Percentiles rank a stretch among this genome's conserved stretches.
phyloP scores from a whole-genome alignment of 78 protist species.

The Planoprotostelium fungivorum region DNA sequence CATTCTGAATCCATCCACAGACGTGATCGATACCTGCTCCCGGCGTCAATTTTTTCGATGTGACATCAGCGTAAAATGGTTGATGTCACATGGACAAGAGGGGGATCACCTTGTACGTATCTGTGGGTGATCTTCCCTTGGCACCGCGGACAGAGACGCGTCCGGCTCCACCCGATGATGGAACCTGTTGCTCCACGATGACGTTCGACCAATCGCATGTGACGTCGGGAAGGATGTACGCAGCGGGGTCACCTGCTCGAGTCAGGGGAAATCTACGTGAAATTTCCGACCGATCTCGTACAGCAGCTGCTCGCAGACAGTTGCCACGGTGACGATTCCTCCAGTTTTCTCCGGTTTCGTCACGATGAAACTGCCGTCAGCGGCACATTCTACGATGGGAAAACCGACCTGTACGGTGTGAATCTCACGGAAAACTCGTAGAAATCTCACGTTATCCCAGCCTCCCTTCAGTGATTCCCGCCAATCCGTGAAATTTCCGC shows the following conservation, averaged over 20 bases:
- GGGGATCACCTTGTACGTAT: constrained; percentile 11
- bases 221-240: constrained; percentile 33
- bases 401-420: constrained; percentile 7
- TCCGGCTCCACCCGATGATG: not conserved
- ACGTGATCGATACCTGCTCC: not conserved
- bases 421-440: not conserved
- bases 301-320: constrained; percentile 32
- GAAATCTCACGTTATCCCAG: not conserved
- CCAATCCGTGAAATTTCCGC: constrained; percentile 49
- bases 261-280: not conserved
- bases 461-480: not conserved
- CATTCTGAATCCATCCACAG: constrained; percentile 2
- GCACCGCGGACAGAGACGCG: constrained; percentile 8
- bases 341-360: constrained; percentile 33
- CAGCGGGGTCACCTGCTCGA: constrained; percentile 24
- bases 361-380: constrained; percentile 18
- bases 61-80: not conserved
- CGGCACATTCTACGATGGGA: constrained; percentile 24
- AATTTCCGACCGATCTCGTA: constrained; percentile 32
- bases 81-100: not conserved
- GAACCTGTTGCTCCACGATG: not conserved
- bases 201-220: constrained; percentile 16
- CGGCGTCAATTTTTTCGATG: not conserved
- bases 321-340: constrained; percentile 9
- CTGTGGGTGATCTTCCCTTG: constrained; percentile 26